Percentiles rank a stretch among this genome's conserved stretches.
Conservation (phyloP, 2,329 filamentous ascomycete genomes). For the Mycocentrospora acerina region DNA sequence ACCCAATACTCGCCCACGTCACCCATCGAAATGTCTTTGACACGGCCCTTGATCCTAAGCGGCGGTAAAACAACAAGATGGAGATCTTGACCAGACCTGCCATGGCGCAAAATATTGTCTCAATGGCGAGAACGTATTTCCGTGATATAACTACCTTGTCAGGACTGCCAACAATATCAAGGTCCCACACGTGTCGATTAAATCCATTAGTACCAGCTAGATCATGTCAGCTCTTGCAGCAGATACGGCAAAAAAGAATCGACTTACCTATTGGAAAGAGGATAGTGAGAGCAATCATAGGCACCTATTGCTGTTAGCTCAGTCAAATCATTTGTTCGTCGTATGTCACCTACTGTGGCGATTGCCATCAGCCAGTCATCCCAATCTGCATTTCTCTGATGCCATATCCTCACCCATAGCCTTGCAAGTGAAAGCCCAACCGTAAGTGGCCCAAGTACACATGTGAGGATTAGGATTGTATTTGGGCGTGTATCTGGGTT, state of each 20-base stretch:
- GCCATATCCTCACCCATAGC: slow-evolving; percentile 30
- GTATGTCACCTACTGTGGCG: slow-evolving; percentile 19
- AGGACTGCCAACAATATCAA: slow-evolving; percentile 11
- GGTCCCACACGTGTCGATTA: slow-evolving; percentile 32
- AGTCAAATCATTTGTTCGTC: background rate
- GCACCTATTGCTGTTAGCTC: slow-evolving; percentile 17
- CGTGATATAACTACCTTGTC: slow-evolving; percentile 17
- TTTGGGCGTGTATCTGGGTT: slow-evolving; percentile 25
- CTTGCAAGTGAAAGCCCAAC: slow-evolving; percentile 24
- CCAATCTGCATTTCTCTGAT: slow-evolving; percentile 27
- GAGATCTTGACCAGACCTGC: slow-evolving; percentile 37
- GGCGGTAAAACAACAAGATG: slow-evolving; percentile 36
- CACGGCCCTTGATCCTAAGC: slow-evolving; percentile 27
- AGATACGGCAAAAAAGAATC: background rate
- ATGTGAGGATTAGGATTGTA: slow-evolving; percentile 18
- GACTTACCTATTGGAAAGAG: slow-evolving; percentile 23
- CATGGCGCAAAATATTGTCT: slow-evolving; percentile 28
- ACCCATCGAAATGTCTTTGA: slow-evolving; percentile 27
- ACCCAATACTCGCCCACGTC: slow-evolving; percentile 29
- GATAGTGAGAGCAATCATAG: slow-evolving; percentile 20
- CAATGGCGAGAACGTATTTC: slow-evolving; percentile 30
- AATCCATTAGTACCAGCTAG: slow-evolving; percentile 20
- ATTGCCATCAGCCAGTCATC: slow-evolving; percentile 36
- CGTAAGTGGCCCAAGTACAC: slow-evolving; percentile 25
- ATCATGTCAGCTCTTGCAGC: slow-evolving; percentile 10